These are phyloP conservation scores for Candida caryicola DNA, from an alignment of 805 yeast genomes.

Conservation along the genomic window DNA sequence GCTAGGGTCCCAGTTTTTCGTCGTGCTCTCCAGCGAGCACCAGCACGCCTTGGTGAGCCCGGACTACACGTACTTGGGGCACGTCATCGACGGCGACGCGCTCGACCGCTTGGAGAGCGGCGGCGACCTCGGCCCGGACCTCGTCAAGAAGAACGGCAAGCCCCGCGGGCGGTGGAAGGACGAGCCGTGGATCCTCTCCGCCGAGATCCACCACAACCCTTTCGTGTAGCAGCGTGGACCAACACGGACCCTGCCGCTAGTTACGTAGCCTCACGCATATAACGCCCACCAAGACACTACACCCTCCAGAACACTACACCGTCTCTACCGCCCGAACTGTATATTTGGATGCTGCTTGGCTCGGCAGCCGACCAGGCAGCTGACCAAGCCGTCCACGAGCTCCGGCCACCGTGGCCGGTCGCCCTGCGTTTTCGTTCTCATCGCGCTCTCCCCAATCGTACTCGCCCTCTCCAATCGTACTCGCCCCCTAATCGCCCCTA, in stretches of 20 bases:
- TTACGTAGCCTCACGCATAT: no score
- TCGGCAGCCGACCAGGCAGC: no score
- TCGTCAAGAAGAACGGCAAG: slow-evolving; percentile 15
- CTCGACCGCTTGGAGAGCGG: slow-evolving; percentile 14
- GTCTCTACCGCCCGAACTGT: no score
- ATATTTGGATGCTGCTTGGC: no score
- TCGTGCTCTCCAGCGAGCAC: slow-evolving; percentile 13
- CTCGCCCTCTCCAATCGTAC: not conserved
- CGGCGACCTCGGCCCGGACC: slow-evolving; percentile 6
- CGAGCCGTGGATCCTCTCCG: slow-evolving; percentile 12
- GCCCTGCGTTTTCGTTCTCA: not conserved
- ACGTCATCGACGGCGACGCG: slow-evolving; percentile 17
- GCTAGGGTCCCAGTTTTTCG: slow-evolving; percentile 22
- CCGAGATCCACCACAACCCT: slow-evolving; percentile 15
- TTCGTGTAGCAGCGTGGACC: slow-evolving; percentile 5
- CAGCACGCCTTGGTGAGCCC: slow-evolving; percentile 7
- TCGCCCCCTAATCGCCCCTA: slow-evolving; percentile 3
- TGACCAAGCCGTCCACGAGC: no score
- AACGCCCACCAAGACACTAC: no score
- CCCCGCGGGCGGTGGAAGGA: slow-evolving; percentile 17
- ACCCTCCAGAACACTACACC: no score
- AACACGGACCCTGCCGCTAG: no score
- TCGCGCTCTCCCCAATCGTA: not conserved
- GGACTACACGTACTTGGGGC: slow-evolving; percentile 15
- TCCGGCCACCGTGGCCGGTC: no score